Conservation (phyloP, 176 grass and related monocot species). For the Bolboschoenus planiculmis region DNA sequence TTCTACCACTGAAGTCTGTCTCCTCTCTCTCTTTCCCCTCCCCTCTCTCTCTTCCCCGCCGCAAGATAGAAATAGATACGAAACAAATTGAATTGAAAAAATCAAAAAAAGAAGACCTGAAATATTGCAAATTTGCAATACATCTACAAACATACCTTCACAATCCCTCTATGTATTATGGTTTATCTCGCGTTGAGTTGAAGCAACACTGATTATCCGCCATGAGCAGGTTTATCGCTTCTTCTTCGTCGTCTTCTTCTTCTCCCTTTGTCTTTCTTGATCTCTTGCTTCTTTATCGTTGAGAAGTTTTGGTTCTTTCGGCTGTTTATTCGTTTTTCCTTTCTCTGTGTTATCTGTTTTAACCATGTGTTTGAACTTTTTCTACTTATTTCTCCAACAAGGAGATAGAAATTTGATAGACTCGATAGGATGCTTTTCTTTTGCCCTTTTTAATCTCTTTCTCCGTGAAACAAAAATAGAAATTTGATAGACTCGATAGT, state of each 20-base stretch:
- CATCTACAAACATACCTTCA: neutral
- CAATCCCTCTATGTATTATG: neutral
- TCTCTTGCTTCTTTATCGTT: neutral
- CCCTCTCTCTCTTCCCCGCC: neutral
- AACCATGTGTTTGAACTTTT: slow-evolving; percentile 23
- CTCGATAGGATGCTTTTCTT: neutral
- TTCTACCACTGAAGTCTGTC: slow-evolving; percentile 30
- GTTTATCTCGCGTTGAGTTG: slow-evolving; percentile 15
- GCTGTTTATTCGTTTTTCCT: neutral
- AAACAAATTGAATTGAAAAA: neutral
- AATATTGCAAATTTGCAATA: neutral
- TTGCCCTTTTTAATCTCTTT: neutral
- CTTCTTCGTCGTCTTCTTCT: neutral
- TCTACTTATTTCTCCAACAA: neutral
- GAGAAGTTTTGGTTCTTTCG: neutral
- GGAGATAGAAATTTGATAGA: neutral
- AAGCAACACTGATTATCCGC: slow-evolving; percentile 19
- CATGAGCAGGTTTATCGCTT: slow-evolving; percentile 9
- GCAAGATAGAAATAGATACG: slow-evolving; percentile 7
- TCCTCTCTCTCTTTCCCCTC: slow-evolving; percentile 19
- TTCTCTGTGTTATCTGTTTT: neutral
- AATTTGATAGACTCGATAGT: too few relatives aligned
- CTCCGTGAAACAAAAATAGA: neutral
- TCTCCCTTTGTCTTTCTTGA: neutral
- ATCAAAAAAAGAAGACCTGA: too few relatives aligned